Conservation (phyloP, 441 rosid species). For the Viola pubescens region DNA sequence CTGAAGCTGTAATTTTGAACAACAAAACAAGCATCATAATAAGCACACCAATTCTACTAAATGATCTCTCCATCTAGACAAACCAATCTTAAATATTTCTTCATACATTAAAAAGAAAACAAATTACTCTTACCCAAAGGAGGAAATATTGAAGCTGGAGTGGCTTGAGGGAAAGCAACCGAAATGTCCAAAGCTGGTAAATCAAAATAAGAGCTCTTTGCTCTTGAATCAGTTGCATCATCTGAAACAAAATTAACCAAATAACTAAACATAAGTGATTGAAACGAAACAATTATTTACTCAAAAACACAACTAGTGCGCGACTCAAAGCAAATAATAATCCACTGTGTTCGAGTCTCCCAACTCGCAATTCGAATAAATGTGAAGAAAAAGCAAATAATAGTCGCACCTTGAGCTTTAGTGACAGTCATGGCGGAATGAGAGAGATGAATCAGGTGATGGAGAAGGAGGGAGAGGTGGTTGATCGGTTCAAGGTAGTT, state of each 20-base stretch:
- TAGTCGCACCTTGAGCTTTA: no score
- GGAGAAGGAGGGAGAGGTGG: no score
- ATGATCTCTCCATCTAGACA: no score
- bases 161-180: slow-evolving; percentile 86
- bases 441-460: no score
- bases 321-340: background rate
- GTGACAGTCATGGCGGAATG: no score
- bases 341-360: background rate
- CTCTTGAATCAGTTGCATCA: slow-evolving; percentile 35
- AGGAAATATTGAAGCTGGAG: slow-evolving; percentile 82
- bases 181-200: slow-evolving; percentile 72
- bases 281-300: no score
- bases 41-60: no score
- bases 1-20: slow-evolving; percentile 50
- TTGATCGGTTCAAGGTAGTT: no score
- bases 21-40: background rate
- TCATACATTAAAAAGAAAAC: background rate
- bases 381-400: no score
- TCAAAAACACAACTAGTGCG: no score
- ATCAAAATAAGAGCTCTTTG: slow-evolving; percentile 57
- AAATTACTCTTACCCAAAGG: slow-evolving; percentile 43
- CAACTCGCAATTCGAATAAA: background rate
- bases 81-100: no score
- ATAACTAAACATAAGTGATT: no score
- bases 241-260: slow-evolving; percentile 3